Base-by-base conservation (phyloP, 1,284 basidiomycete species). In the Phaffia rhodozyma region DNA sequence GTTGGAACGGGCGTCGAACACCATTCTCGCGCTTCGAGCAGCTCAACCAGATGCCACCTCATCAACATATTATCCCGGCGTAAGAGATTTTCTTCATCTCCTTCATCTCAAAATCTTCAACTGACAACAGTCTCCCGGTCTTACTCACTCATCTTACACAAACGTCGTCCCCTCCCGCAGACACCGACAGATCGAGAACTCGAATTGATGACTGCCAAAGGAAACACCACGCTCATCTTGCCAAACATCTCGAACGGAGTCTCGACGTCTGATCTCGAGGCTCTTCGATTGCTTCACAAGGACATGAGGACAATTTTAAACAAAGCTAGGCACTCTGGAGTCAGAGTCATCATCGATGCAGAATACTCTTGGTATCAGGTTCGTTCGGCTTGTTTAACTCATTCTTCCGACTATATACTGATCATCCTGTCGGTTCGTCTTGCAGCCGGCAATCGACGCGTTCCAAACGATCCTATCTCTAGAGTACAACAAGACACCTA, bases 371-470 rank as follows among this genome's bases (percentile, higher is more conserved):
- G 85, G 85, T 89, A 87, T 70, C 86, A 82, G 68, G 77, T 78
- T 58, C 32, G 72, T 63, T 34, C 38, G 21, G 20, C 32, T 13
- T 2, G 30, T 16, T 30, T 55, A 27, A 3, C 13, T 25, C 23
- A 27, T 38, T 20, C 9, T 25, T 13, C 20, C 4, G 50, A 38
- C n/a, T 21, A 18, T 21, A 20, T 43, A 55, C 52, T 25, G 61
- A 62, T 55, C 55, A 11, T 43, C 20, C 18, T 1, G 16, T 32
- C 51, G 11, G 2, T 53, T 16, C 18, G 13, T 43, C 38, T 13
- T n/a, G n/a, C 63, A 89, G 77, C 89, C 89, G 18, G 89, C 87
- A 0, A 80, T 92, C 53, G 90, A 92, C 73, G 86, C 87, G 0
- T 80, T 86, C 64, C 83, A 85, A 5, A 76, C 86, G n/a, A 78